Evolutionary conservation across 1,284 basidiomycete genomes (phyloP), one percentile per base, ranked within the genome.

Genomic region (Pyrrhoderma lamaoense): DNA sequence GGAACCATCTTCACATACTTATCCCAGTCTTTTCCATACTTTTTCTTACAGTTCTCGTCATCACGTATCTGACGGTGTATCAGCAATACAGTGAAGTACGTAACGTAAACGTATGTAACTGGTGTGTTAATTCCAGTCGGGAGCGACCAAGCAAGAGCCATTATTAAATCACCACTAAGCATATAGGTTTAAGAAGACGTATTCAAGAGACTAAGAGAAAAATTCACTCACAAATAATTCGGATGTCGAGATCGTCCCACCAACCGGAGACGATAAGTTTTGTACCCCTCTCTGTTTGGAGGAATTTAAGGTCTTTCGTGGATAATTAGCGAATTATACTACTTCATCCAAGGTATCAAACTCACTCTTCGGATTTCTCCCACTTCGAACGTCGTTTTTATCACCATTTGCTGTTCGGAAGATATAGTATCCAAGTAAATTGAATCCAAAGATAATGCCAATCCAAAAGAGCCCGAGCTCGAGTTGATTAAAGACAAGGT

Each of bases 181-280:
- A 31, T 49, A 35, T 51, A 25, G 27, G 11, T 35, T 14, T 35
- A 31, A 49, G 27, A 23, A 45, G 35, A 25, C 50, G 18, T 52
- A 48, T 37, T 43, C 22, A 16, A 4, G 14, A 52, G 31, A n/a
- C 42, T 44, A 13, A 46, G 18, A 39, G 31, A 31, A 31, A 39
- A 14, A 11, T 14, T n/a, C 35, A 67, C 87, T 61, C 60, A 87
- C 86, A 93, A 65, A 67, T 94, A 94, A 63, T 94, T 94, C 13
- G 95, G 95, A 69, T 99, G 95, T 46, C 91, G 79, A 1, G 89
- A 94, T 37, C 79, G 68, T 13, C 94, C 96, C 95, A 99, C 95
- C 95, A 99, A 9, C 95, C 95, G 8, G 89, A 89, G 21, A 85
- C 96, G 42, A 99, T 73, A 35, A 99, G 76, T 66, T 92, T 94